These are phyloP conservation scores for Clitopilus passeckerianus DNA, from an alignment of 768 basidiomycete species.

Conservation along the genomic window DNA sequence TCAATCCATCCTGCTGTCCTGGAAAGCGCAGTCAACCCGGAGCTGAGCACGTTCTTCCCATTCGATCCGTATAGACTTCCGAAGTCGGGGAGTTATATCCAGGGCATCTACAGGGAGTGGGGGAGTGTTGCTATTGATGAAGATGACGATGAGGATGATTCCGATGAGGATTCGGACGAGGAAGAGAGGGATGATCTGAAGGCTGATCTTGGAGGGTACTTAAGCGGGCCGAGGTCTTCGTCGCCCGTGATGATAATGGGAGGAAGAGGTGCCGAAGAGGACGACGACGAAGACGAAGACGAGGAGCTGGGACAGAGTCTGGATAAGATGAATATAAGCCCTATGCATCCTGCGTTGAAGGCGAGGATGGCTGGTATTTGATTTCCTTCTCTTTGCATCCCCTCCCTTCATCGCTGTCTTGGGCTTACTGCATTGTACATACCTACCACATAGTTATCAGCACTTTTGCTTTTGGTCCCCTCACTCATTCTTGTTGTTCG, in stretches of 20 bases:
- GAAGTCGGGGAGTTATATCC: conserved; percentile 70
- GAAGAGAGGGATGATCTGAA: background rate
- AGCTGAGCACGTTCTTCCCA: conserved; percentile 93
- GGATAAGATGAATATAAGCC: conserved; percentile 84
- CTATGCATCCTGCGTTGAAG: conserved; percentile 22
- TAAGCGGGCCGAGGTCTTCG: background rate
- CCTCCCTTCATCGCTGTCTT: background rate
- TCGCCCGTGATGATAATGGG: conserved; percentile 24
- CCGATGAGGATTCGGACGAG: conserved; percentile 16
- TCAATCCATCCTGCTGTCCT: conserved; percentile 19
- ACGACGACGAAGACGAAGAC: conserved; percentile 7
- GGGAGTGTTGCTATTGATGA: conserved; percentile 72
- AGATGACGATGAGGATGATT: conserved; percentile 60
- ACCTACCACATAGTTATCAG: background rate
- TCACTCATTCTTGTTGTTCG: background rate
- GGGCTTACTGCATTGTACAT: background rate
- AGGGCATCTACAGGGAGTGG: conserved; percentile 89
- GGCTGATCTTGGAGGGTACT: background rate
- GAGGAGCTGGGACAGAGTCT: conserved; percentile 48
- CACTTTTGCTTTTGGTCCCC: background rate
- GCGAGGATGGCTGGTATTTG: conserved; percentile 6
- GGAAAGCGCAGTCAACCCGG: conserved; percentile 43
- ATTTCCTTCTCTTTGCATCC: conserved; percentile 1
- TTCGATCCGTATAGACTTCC: conserved; percentile 96
- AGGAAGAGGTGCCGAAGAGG: conserved; percentile 44